Evolutionary conservation across 129 eudicot genomes (phyloP), one percentile per base, ranked within the genome.

Genomic region (Pulicaria dysenterica): DNA sequence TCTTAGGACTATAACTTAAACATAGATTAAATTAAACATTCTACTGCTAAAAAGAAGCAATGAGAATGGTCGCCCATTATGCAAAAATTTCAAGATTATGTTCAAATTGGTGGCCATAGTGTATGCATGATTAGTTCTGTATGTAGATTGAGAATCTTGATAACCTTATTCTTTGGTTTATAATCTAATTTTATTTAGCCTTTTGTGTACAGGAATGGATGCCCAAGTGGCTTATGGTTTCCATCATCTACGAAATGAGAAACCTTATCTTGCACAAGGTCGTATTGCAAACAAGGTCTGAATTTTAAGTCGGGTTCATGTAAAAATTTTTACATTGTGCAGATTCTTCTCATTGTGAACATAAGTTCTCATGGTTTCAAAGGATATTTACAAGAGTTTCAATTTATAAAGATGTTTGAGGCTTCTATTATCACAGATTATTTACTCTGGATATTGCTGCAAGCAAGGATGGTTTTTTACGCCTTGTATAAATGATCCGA

Each of bases 221-320:
- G 98, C 97, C 17, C 98, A 83, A 77, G 96, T 95, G 73, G 96
- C 97, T 15, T 88, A 90, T 62, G 96, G 94, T 37, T 94, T 94
- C 76, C 99, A 94, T 65, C 78, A 86, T 58, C 79, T 94, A 78
- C 97, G 96, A 44, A 88, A 90, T 70, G 88, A 94, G 73, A 94
- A 88, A 77, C 97, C 98, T 39, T 83, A 87, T 78, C 98, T 88
- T 64, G 97, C 98, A 41, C 93, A 86, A 58, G 96, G 98, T 62
- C 97, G 95, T 56, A 77, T 94, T 38, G 71, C 97, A 49, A 94
- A 94, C 84, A 94, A 94, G 97, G 98, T 94, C 14, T n/a, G 70
- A 47, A 47, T 1, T 38, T 34, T 8, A 40, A 67, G 54, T n/a
- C 40, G 10, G 43, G 16, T 48, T 77, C 17, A 13, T 47, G 47